Evolutionary conservation across 306 rosid genomes (phyloP), one percentile per base, ranked within the genome.

Genomic region (Trifolium pratense): DNA sequence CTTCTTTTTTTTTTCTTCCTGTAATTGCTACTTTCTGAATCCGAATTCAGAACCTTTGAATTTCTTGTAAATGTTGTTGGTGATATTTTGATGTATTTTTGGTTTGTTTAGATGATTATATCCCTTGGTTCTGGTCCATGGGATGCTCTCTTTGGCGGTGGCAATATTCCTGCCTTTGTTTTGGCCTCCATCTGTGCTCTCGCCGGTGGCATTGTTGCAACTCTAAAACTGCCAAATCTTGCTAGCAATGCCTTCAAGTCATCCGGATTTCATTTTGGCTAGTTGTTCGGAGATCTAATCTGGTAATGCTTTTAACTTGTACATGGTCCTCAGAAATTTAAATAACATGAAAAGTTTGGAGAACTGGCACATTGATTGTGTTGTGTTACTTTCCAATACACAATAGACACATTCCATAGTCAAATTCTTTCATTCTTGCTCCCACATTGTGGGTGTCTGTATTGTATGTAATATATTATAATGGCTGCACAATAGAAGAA

Each of bases 141-240:
- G 97, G 98, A 92, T 86, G 98, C 96, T 34, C 84, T 92, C 80
- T 92, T 90, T 75, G 96, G 91, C 6, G 98, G 98, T 32, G 98
- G 98, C 78, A 92, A 92, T 77, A 70, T 84, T 75, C 97, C 98
- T 45, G 98, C 97, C 55, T 92, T 92, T 81, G 97, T 86, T 76
- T 83, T 92, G 84, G 95, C 98, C 37, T 87, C 98, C n/a, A 0
- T 90, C 1, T 74, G 85, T 64, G 96, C 96, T 20, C 90, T 92
- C 63, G 91, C 83, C 7, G 97, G 89, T 18, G 98, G 90, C 66
- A 60, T 92, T 67, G 65, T 89, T 36, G 98, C 98, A 32, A 31
- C 73, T 80, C 92, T 77, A 52, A 80, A 84, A 78, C 84, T 92
- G 74, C 98, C 98, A 55, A 42, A 83, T 74, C 78, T 90, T 7